Percentiles rank a stretch among this genome's conserved stretches.
Conservation (phyloP, 106 monocot genomes). For the Allium sativum region DNA sequence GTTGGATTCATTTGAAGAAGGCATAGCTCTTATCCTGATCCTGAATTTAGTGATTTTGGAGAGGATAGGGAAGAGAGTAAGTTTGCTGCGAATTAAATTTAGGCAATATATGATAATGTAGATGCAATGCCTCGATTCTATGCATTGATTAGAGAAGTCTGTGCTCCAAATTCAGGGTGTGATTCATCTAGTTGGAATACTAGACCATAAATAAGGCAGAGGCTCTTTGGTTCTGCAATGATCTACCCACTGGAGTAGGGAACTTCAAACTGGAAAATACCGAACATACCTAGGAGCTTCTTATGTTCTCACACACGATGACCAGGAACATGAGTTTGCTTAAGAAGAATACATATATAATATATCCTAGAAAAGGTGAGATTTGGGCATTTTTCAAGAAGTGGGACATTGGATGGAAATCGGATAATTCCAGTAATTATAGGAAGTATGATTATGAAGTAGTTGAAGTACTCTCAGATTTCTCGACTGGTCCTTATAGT, state of each 20-base stretch:
- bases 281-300: slow-evolving; percentile 10
- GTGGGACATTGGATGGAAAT: slow-evolving; percentile 38
- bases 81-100: slow-evolving; percentile 42
- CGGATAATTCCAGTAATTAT: slow-evolving; percentile 7
- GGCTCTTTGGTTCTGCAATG: slow-evolving; percentile 18
- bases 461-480: slow-evolving; percentile 41
- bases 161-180: slow-evolving; percentile 30
- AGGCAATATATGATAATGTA: slow-evolving; percentile 55
- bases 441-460: slow-evolving; percentile 25
- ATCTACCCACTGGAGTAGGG: slow-evolving; percentile 48
- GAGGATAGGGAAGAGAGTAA: slow-evolving; percentile 15
- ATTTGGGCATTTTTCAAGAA: slow-evolving; percentile 57
- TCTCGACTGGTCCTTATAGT: slow-evolving; percentile 9
- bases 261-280: slow-evolving; percentile 32
- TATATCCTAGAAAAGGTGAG: slow-evolving; percentile 44
- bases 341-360: slow-evolving; percentile 25
- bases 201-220: slow-evolving; percentile 19
- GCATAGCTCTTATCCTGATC: slow-evolving; percentile 37
- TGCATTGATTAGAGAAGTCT: slow-evolving; percentile 37
- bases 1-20: too few species aligned
- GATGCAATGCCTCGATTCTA: slow-evolving; percentile 74
- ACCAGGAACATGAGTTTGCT: slow-evolving; percentile 25
- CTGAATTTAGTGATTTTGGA: slow-evolving; percentile 48
- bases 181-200: slow-evolving; percentile 47
- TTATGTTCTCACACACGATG: slow-evolving; percentile 54